A percentile compares a stretch with the other conserved stretches of the same genome.
These are phyloP conservation scores for Glycine tomentella DNA, from an alignment of 306 rosid species.

Conservation along the genomic window DNA sequence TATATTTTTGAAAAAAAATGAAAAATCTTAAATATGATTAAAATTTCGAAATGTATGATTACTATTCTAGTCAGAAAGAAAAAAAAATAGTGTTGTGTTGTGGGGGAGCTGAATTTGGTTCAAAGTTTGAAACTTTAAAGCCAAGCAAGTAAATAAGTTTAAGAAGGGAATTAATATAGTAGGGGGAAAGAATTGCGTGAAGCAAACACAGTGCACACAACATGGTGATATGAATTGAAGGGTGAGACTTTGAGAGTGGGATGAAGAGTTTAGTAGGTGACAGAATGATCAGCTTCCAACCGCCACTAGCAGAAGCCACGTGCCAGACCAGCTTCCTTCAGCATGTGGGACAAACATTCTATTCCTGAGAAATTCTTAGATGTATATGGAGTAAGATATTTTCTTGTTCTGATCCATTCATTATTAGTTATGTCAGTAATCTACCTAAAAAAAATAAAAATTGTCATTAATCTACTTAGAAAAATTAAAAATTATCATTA, in stretches of 20 bases:
- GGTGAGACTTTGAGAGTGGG: neutral
- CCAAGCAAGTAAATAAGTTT: slow-evolving; percentile 58
- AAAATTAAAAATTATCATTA: no score
- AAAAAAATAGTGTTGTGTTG: no score
- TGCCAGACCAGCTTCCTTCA: slow-evolving; percentile 34
- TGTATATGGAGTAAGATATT: no score
- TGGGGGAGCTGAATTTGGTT: slow-evolving; percentile 47
- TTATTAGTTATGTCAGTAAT: no score
- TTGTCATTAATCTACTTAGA: no score
- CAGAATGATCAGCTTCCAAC: slow-evolving; percentile 56
- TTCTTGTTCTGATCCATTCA: no score
- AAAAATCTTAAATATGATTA: no score
- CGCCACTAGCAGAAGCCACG: slow-evolving; percentile 60
- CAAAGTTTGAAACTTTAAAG: slow-evolving; percentile 66
- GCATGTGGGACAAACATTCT: slow-evolving; percentile 57
- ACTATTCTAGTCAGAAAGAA: no score
- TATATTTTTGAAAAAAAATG: no score
- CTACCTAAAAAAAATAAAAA: no score
- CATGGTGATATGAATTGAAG: slow-evolving; percentile 8
- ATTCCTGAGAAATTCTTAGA: no score
- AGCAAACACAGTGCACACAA: slow-evolving; percentile 66
- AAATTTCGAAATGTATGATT: no score
- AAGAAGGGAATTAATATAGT: slow-evolving; percentile 12
- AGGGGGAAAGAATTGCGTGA: slow-evolving; percentile 69
- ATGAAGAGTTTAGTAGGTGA: slow-evolving; percentile 45